These are phyloP conservation scores for Sporisorium exsertum DNA, from an alignment of 1,284 basidiomycete species.

Conservation along the genomic window DNA sequence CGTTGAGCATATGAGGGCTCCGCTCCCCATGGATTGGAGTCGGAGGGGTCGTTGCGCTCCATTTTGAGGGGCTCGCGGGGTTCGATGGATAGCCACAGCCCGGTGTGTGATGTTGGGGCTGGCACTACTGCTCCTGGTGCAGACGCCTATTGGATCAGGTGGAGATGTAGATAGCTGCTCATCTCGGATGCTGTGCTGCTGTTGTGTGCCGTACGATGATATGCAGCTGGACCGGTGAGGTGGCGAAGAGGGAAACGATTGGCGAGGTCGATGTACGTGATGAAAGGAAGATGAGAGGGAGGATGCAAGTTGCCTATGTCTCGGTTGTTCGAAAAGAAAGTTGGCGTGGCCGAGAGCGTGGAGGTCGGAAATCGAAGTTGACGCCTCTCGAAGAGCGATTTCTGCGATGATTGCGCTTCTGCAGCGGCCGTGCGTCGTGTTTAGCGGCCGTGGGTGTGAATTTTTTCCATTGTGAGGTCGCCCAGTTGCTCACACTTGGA, in stretches of 20 bases:
- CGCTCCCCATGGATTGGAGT: constrained; percentile 43
- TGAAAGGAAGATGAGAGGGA: neutral
- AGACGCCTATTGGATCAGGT: neutral
- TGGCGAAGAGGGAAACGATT: neutral
- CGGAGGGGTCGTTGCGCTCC: constrained; percentile 28
- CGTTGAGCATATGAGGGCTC: constrained; percentile 36
- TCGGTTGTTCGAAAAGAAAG: neutral
- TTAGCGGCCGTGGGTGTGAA: neutral
- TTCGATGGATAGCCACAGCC: neutral
- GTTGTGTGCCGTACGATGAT: neutral
- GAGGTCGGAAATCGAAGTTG: neutral
- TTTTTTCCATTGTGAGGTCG: neutral
- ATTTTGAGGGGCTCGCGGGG: constrained; percentile 1
- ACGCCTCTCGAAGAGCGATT: neutral
- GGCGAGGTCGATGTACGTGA: neutral
- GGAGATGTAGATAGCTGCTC: neutral
- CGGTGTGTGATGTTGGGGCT: neutral
- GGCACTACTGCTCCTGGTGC: neutral
- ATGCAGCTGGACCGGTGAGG: neutral
- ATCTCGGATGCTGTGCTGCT: constrained; percentile 4
- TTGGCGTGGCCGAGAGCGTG: constrained; percentile 2
- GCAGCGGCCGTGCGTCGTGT: constrained; percentile 9
- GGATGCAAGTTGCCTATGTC: constrained; percentile 1
- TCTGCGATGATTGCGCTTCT: neutral
- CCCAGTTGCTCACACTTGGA: neutral